Evolutionary conservation across 306 rosid species (phyloP), one percentile per base, ranked within the genome.

Genomic region (Fragaria ananassa): DNA sequence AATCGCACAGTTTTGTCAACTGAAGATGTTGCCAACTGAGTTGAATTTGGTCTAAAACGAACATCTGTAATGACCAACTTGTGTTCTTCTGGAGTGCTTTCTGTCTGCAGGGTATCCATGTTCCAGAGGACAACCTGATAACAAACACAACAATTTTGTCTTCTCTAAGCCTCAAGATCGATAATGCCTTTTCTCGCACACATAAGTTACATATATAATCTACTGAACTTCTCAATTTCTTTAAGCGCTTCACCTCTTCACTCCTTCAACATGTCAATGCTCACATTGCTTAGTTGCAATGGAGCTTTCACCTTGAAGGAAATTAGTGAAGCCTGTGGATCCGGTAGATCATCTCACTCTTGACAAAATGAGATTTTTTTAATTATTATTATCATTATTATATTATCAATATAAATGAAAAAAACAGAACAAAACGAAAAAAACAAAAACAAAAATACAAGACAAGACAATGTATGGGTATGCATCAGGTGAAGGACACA

Each of bases 11-110:
- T 83, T 70, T 89, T 83, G 74, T 94, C 98, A 83, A 86, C 78
- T 69, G 98, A 94, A 84, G 98, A 84, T 23, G 98, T 92, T 62
- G 91, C 98, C 74, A 94, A 84, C 86, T 94, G 93, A 79, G 93
- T 76, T 73, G 97, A 90, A 90, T 94, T 91, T 67, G 96, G 93
- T 85, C 96, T 87, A 81, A 94, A 91, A 46, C 98, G 96, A 78
- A 91, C 97, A 83, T 94, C 98, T 5, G 98, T 87, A 76, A 94
- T 89, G 53, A 90, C 80, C 64, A 77, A 80, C 50, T 57, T 83
- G 86, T 94, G 97, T 8, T 87, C 97, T 83, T 90, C 97, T 0
- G 96, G 75, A 8, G 91, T 92, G 86, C 77, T 90, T 69, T 90
- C 83, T 53, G 97, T 86, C 79, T 88, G 86, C 79, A 94, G 81